A percentile compares a stretch with the other conserved stretches of the same genome.
Evolutionary conservation across 2,329 filamentous ascomycete genomes (phyloP).

Genomic region (Sclerotinia glacialis): DNA sequence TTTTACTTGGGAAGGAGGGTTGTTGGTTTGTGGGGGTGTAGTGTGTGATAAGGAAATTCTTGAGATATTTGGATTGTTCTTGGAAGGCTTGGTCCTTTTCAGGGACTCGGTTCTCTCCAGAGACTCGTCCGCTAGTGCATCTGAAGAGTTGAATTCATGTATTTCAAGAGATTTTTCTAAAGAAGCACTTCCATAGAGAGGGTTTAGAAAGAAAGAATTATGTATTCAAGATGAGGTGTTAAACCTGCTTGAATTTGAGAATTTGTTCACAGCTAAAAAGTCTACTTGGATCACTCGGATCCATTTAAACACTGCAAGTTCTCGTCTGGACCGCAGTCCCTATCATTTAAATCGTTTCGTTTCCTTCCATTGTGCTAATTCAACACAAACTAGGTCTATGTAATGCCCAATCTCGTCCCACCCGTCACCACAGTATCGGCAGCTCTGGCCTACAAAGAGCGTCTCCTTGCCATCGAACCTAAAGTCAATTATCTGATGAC

Average conservation of each 20-base stretch:
- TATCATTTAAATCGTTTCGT: background rate
- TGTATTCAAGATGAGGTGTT: background rate
- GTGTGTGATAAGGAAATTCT: background rate
- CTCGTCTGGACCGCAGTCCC: background rate
- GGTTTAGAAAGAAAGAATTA: background rate
- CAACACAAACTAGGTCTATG: conserved; percentile 13
- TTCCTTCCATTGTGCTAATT: conserved; percentile 41
- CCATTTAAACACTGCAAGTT: background rate
- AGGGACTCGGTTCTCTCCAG: too few relatives aligned
- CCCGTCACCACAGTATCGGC: conserved; percentile 56
- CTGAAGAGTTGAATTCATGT: too few relatives aligned
- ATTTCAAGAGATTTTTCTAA: too few relatives aligned
- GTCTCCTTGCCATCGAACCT: conserved; percentile 58
- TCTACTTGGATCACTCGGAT: background rate
- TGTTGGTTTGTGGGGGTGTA: background rate
- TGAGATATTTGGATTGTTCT: background rate
- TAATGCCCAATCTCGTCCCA: conserved; percentile 59
- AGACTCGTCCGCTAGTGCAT: too few relatives aligned
- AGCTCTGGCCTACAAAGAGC: conserved; percentile 62
- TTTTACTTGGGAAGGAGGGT: too few relatives aligned
- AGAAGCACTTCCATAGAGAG: background rate
- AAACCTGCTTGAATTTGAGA: background rate
- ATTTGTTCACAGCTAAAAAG: background rate
- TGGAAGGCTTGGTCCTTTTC: too few relatives aligned
- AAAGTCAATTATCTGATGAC: conserved; percentile 71